These are phyloP conservation scores for Xylaria intraflava DNA, from an alignment of 495 filamentous ascomycete genomes.

Conservation along the genomic window DNA sequence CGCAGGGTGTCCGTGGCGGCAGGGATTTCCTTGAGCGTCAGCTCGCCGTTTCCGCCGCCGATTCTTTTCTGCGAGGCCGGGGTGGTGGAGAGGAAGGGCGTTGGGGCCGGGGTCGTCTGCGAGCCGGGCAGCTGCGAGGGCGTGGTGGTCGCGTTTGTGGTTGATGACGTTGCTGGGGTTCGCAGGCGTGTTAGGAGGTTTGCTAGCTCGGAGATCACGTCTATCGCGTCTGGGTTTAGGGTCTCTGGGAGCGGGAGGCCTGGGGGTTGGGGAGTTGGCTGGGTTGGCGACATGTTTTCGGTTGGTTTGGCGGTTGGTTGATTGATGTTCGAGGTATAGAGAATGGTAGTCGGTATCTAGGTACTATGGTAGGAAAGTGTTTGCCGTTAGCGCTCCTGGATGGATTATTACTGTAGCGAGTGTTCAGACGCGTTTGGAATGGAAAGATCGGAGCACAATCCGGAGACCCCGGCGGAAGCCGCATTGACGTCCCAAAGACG, in stretches of 20 bases:
- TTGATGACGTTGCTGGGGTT: constrained; percentile 13
- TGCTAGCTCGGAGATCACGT: constrained; percentile 77
- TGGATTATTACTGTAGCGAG: too few species aligned
- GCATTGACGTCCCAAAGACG: too few species aligned
- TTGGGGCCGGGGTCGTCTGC: constrained; percentile 30
- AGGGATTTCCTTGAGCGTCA: constrained; percentile 72
- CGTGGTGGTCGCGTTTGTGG: constrained; percentile 9
- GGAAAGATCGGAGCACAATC: too few species aligned
- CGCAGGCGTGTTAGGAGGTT: constrained; percentile 69
- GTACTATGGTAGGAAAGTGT: too few species aligned
- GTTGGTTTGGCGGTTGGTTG: background rate
- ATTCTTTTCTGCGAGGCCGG: constrained; percentile 10
- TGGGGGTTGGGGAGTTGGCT: constrained; percentile 17
- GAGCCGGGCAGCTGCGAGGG: constrained; percentile 16
- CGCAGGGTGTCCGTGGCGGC: constrained; percentile 66
- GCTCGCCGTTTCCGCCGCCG: constrained; percentile 20
- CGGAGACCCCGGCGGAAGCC: too few species aligned
- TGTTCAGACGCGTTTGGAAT: too few species aligned
- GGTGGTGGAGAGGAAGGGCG: constrained; percentile 21
- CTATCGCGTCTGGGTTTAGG: constrained; percentile 61
- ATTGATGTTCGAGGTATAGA: too few species aligned
- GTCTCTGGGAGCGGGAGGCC: constrained; percentile 34
- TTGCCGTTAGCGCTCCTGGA: too few species aligned
- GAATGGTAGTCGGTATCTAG: too few species aligned
- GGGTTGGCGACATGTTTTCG: constrained; percentile 30